Base-by-base conservation (phyloP, 163 green algal species). In the Coccomyxa subellipsoidea region DNA sequence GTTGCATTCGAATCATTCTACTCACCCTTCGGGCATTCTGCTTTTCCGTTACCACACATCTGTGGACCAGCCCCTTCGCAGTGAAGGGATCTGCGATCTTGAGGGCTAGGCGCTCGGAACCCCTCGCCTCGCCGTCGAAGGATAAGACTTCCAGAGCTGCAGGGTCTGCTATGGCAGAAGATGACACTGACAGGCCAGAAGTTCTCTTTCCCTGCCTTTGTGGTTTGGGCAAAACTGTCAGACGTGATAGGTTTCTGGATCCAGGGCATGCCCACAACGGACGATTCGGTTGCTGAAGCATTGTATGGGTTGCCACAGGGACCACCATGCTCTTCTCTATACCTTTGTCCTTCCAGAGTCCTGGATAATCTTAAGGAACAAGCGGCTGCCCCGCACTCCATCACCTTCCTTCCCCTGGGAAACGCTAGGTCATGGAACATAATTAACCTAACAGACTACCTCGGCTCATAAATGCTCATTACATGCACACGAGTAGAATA, bases 31-130 rank as follows among this genome's bases (percentile, higher is more conserved):
- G 89, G 23, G 89, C 89, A 82, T 98, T 98, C 77, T 95, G 93
- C 75, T 89, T 89, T 18, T 96, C 90, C 75, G 93, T 92, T 0
- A 98, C 92, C 80, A 98, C 21, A 84, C 98, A 98, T 73, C 95
- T 88, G 90, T 99, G 96, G 69, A 99, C 95, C 72, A 99, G 88
- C 32, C 93, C 94, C 85, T 95, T 97, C 71, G 93, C 92, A 4
- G 90, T 94, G 32, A 93, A 89, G 27, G 82, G 54, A 2, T 88
- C 88, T 12, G 95, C 96, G 18, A 96, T 91, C 69, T 89, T 89
- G 54, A 99, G 85, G 0, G 90, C 80, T 27, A 99, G 85, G 79
- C 90, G 54, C 31, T 88, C 85, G 25, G 54, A 88, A 27, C 91
- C 92, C 37, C 83, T 84, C 23, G 85, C 82, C 9, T 81, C 80